Evolutionary conservation across 2,329 filamentous ascomycete genomes (phyloP), one percentile per base, ranked within the genome.

Genomic region (Aspergillus pseudoglaucus): DNA sequence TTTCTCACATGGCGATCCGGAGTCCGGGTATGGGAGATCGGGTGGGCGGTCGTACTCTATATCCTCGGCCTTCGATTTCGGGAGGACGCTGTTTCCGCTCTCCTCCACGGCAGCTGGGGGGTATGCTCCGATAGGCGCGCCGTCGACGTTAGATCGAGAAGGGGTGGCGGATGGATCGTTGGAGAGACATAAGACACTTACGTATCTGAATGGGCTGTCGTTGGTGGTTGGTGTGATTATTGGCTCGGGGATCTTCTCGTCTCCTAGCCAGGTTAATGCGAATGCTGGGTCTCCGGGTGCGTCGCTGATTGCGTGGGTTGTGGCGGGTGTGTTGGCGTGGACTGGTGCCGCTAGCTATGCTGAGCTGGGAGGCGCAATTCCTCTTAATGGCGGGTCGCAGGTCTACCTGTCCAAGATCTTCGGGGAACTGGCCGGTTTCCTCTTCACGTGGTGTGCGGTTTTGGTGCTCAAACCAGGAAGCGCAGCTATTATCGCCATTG

Each of bases 371-470:
- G 91, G 93, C 37, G 90, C 93, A 0, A 97, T 98, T 54, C 93
- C 93, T 5, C 73, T 98, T 20, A 98, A 97, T 65, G 93, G 93
- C 48, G 93, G 93, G 4, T 81, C 93, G 14, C 93, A 97, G 68
- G 85, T 94, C 2, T 98, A 98, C 65, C 75, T 98, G 39, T 85
- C 88, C 56, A 97, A 97, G 72, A 98, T 95, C 50, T 95, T 96
- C 67, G 91, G 91, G 46, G 93, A 98, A 70, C 75, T 95, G 61
- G 82, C 84, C 1, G 93, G 93, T 0, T 98, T 98, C 63, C 75
- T 97, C 30, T 98, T 96, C 68, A 94, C 90, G 2, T 98, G 93
- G 93, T 90, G 88, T 45, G 90, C 93, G 0, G 89, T 97, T 14
- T 80, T 93, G 51, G 93, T 98, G 10, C 75, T 98, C 52, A 97